Evolutionary conservation across 352 stramenopile species (phyloP).

Genomic region (Phytophthora cajani): DNA sequence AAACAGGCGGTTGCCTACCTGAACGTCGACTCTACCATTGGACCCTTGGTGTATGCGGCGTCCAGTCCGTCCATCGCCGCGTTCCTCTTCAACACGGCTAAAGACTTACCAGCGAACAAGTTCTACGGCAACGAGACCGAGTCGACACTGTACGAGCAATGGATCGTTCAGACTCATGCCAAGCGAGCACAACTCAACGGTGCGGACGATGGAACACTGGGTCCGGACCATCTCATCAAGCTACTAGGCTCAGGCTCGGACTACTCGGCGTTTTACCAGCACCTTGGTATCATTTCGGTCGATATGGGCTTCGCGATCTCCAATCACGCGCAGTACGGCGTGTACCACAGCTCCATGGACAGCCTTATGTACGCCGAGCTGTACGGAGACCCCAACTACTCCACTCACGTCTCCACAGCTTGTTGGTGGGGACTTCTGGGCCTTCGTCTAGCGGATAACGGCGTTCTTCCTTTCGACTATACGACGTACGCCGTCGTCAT

Average conservation of each 20-base stretch:
- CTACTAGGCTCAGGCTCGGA: constrained; percentile 65
- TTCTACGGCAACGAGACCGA: constrained; percentile 46
- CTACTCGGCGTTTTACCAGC: constrained; percentile 83
- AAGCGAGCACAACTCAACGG: constrained; percentile 14
- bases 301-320: constrained; percentile 29
- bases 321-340: constrained; percentile 45
- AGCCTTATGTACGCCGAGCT: constrained; percentile 67
- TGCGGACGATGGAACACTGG: constrained; percentile 20
- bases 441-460: constrained; percentile 50
- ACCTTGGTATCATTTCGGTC: constrained; percentile 76
- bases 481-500: constrained; percentile 62
- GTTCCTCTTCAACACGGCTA: constrained; percentile 62
- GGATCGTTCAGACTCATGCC: constrained; percentile 10
- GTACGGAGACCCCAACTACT: constrained; percentile 57
- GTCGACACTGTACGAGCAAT: constrained; percentile 44
- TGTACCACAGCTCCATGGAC: constrained; percentile 88
- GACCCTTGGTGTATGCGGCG: constrained; percentile 53
- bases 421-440: constrained; percentile 62
- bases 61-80: constrained; percentile 69
- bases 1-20: constrained; percentile 81
- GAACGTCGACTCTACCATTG: constrained; percentile 85
- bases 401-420: constrained; percentile 48
- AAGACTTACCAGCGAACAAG: constrained; percentile 57
- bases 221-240: constrained; percentile 48
- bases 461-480: constrained; percentile 68